Evolutionary conservation across 768 basidiomycete species (phyloP).

Genomic region (Gyrodon lividus): DNA sequence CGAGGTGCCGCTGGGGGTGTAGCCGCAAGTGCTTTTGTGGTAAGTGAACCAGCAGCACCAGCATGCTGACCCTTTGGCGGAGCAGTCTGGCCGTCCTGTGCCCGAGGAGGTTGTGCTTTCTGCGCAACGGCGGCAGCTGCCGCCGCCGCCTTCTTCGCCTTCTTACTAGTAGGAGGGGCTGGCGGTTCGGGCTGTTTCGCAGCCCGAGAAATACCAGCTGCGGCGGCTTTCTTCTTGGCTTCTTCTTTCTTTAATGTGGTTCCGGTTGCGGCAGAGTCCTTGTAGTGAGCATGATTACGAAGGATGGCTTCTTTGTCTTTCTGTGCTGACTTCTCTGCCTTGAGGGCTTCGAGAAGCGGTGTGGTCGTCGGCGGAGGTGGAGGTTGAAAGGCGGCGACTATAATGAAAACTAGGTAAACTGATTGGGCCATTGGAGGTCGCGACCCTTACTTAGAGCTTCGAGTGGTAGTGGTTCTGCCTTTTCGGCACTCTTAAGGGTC

Average conservation of each 20-base stretch:
- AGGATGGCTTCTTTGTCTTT: constrained; percentile 73
- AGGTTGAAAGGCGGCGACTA: constrained; percentile 66
- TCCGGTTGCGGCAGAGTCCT: constrained; percentile 40
- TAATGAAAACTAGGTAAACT: background rate
- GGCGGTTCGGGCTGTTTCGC: constrained; percentile 34
- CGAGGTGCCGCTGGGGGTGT: constrained; percentile 8
- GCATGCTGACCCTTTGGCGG: constrained; percentile 4
- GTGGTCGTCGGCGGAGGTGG: constrained; percentile 74
- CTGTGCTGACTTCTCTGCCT: constrained; percentile 65
- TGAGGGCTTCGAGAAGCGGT: constrained; percentile 90
- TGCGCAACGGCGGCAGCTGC: constrained; percentile 21
- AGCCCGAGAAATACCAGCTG: constrained; percentile 1
- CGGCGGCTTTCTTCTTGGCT: constrained; percentile 34
- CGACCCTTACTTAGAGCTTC: constrained; percentile 57
- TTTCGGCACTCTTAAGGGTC: constrained; percentile 52
- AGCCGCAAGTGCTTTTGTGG: constrained; percentile 12
- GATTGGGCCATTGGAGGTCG: background rate
- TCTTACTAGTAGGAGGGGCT: constrained; percentile 34
- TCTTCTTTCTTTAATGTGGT: constrained; percentile 39
- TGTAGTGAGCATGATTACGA: constrained; percentile 73
- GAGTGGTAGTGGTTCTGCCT: constrained; percentile 60
- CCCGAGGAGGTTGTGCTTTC: constrained; percentile 20
- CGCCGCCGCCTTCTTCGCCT: constrained; percentile 33
- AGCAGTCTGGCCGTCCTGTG: constrained; percentile 1
- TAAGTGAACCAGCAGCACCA: constrained; percentile 11